Percentiles rank a stretch among this genome's conserved stretches.
Evolutionary conservation across 2,329 filamentous ascomycete species (phyloP).

Genomic region (Colletotrichum gloeosporioides): DNA sequence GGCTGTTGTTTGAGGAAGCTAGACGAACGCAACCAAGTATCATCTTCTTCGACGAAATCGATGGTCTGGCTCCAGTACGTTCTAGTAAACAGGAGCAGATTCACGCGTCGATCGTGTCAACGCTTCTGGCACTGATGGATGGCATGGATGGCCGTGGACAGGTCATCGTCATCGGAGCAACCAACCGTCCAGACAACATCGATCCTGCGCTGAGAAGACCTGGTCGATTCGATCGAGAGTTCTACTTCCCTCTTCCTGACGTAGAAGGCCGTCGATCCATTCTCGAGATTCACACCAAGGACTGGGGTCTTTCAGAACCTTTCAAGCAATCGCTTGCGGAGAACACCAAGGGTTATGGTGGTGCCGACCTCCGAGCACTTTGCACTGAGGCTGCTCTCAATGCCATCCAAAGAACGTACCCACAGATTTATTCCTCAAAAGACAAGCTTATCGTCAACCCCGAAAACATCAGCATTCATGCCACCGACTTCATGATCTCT

Average conservation of each 20-base stretch:
- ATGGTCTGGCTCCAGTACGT: constrained; percentile 91
- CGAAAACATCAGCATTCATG: constrained; percentile 81
- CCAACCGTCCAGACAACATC: constrained; percentile 94
- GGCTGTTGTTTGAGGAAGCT: constrained; percentile 93
- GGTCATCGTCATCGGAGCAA: constrained; percentile 98
- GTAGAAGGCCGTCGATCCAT: constrained; percentile 82
- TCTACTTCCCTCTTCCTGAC: constrained; percentile 94
- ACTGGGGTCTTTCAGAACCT: constrained; percentile 80
- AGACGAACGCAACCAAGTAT: constrained; percentile 96
- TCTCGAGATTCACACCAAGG: constrained; percentile 92
- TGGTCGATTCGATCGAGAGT: constrained; percentile 95
- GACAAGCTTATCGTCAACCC: constrained; percentile 91
- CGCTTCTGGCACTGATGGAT: constrained; percentile 92
- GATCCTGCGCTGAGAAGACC: constrained; percentile 94
- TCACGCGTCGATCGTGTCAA: constrained; percentile 96
- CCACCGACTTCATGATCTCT: constrained; percentile 96
- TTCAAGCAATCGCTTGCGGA: constrained; percentile 88
- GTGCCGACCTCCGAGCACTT: constrained; percentile 90
- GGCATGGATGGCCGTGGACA: constrained; percentile 98
- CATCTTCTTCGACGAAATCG: constrained; percentile 99
- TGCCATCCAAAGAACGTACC: constrained; percentile 92
- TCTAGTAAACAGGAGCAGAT: constrained; percentile 99
- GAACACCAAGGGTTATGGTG: constrained; percentile 94
- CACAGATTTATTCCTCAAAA: constrained; percentile 91
- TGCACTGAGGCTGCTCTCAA: constrained; percentile 97